Conservation (phyloP, 345 rosid genomes). For the Odontarrhena argentea region DNA sequence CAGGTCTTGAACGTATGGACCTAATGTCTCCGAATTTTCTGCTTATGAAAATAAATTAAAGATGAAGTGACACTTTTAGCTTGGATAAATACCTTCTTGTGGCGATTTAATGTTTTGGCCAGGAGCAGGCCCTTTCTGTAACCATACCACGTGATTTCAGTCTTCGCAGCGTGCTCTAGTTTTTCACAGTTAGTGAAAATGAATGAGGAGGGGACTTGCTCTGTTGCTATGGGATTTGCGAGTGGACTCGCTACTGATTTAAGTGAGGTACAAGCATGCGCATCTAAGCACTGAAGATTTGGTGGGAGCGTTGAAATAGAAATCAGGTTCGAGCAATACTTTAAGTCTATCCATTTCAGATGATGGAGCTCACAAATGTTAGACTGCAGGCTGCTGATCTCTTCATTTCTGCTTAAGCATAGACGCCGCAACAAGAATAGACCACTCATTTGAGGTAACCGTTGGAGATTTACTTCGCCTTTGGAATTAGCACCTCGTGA, state of each 20-base stretch:
- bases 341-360: conserved; percentile 20
- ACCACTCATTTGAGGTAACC: neutral
- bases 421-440: neutral
- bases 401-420: conserved; percentile 3
- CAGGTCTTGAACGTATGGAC: too few species aligned
- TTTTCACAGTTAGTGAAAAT: conserved; percentile 19
- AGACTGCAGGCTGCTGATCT: neutral
- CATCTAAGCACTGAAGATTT: neutral
- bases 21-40: too few species aligned
- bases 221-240: conserved; percentile 2
- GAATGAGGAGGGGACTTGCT: conserved; percentile 1
- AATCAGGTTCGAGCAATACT: neutral
- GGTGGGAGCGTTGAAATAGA: neutral
- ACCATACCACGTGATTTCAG: neutral
- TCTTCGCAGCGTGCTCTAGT: neutral
- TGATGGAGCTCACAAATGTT: conserved; percentile 2
- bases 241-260: neutral
- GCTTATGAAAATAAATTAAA: too few species aligned
- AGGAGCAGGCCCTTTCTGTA: neutral
- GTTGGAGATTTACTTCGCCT: neutral
- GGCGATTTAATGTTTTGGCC: neutral
- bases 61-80: neutral
- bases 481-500: neutral
- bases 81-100: conserved; percentile 5
- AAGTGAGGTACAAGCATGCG: neutral